These are phyloP conservation scores for Globisporangium nunn DNA, from an alignment of 352 stramenopile genomes.

Conservation along the genomic window DNA sequence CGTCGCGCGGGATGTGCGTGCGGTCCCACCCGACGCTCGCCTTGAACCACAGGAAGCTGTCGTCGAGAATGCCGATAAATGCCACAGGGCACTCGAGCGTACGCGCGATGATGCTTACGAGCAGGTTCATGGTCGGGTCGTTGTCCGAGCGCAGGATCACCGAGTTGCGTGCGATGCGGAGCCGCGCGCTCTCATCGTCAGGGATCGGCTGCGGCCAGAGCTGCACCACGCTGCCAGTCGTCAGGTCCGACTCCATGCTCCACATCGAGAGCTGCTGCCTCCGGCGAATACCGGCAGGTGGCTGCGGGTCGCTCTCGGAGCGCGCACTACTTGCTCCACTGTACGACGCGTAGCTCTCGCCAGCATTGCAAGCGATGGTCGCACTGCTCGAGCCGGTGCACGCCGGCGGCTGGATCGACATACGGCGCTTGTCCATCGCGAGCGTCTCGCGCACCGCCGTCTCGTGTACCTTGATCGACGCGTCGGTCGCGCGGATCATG, in stretches of 20 bases:
- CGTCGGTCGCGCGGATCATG: slow-evolving; percentile 67
- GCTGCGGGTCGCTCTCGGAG: background rate
- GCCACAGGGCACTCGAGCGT: slow-evolving; percentile 60
- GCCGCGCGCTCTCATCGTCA: slow-evolving; percentile 36
- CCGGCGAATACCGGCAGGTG: slow-evolving; percentile 6
- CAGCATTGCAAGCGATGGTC: too few species aligned
- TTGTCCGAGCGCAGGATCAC: slow-evolving; percentile 39
- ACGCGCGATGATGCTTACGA: slow-evolving; percentile 60
- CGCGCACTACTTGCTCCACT: background rate
- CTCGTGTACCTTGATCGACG: slow-evolving; percentile 55
- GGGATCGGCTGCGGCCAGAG: slow-evolving; percentile 46
- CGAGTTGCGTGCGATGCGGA: slow-evolving; percentile 45
- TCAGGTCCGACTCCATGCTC: slow-evolving; percentile 58
- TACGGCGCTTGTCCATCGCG: slow-evolving; percentile 15
- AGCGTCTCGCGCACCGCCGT: slow-evolving; percentile 30
- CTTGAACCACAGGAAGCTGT: slow-evolving; percentile 53
- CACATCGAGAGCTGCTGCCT: slow-evolving; percentile 42
- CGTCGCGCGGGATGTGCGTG: slow-evolving; percentile 44
- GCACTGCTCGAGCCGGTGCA: background rate
- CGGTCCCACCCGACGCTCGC: slow-evolving; percentile 56
- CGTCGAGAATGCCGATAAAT: slow-evolving; percentile 63
- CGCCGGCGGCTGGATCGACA: slow-evolving; percentile 17
- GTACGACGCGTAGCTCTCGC: slow-evolving; percentile 1
- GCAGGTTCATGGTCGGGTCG: slow-evolving; percentile 67
- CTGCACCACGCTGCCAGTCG: slow-evolving; percentile 52